Conservation (phyloP, 768 basidiomycete species). For the Tricholoma sp. region DNA sequence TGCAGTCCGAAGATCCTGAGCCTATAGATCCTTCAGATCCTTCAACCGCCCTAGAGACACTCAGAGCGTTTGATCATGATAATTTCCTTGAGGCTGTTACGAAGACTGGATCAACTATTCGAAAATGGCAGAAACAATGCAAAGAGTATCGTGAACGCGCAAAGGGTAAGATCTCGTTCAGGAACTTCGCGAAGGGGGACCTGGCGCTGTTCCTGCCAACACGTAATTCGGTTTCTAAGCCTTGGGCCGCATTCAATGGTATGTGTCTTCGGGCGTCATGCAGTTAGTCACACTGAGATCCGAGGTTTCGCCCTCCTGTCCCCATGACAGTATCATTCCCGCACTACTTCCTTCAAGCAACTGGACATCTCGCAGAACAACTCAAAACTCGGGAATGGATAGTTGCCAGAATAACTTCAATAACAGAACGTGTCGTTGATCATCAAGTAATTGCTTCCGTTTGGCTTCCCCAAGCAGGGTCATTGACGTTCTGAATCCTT, state of each 20-base stretch:
- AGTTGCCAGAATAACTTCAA: conserved; percentile 86
- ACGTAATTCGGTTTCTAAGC: conserved; percentile 85
- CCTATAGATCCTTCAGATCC: conserved; percentile 79
- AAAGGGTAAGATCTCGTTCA: conserved; percentile 93
- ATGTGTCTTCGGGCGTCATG: conserved; percentile 16
- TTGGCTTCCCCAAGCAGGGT: background rate
- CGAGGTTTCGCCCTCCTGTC: conserved; percentile 28
- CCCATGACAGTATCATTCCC: conserved; percentile 78
- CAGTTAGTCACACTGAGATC: conserved; percentile 15
- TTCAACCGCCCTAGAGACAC: conserved; percentile 57
- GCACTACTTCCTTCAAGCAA: conserved; percentile 93
- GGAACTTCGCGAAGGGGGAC: conserved; percentile 94
- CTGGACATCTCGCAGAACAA: conserved; percentile 82
- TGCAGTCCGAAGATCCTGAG: conserved; percentile 55
- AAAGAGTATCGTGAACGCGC: conserved; percentile 94
- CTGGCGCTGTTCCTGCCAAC: conserved; percentile 95
- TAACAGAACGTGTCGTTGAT: conserved; percentile 82
- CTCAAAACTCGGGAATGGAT: conserved; percentile 92
- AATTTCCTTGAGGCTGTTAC: conserved; percentile 78
- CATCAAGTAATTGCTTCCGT: conserved; percentile 44
- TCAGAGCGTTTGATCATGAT: conserved; percentile 79
- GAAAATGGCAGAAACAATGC: conserved; percentile 97
- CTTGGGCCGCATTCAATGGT: conserved; percentile 99
- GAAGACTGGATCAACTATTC: conserved; percentile 80
- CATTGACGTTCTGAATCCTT: conserved; percentile 3